A percentile compares a stretch with the other conserved stretches of the same genome.
Conservation (phyloP, 73 alveolate species). For the Paramecium pentaurelia region DNA sequence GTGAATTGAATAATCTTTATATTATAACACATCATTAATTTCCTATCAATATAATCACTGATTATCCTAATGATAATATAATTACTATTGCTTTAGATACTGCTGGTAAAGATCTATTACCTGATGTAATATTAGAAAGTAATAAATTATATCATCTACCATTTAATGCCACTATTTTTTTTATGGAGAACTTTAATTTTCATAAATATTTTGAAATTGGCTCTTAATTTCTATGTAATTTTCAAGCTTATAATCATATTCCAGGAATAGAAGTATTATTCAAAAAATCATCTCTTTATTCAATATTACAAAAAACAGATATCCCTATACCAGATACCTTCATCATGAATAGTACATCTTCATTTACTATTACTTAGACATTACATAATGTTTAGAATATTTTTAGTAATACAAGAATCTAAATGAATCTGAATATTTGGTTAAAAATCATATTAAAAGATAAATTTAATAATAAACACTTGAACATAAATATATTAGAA, state of each 20-base stretch:
- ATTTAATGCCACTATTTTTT: background rate
- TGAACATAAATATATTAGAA: background rate
- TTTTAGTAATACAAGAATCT: background rate
- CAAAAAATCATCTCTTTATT: background rate
- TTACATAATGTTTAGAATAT: background rate
- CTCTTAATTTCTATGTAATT: background rate
- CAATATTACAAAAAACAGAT: background rate
- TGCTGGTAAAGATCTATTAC: background rate
- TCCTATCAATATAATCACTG: background rate
- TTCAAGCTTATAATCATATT: background rate
- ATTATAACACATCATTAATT: background rate
- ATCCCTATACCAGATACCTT: background rate
- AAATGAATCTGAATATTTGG: background rate
- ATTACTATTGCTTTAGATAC: background rate
- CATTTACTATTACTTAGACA: background rate
- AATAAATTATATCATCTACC: background rate
- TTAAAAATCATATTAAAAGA: background rate
- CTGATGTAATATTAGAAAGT: background rate
- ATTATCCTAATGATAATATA: background rate
- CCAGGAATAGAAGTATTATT: conserved; percentile 25
- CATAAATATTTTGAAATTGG: conserved; percentile 20
- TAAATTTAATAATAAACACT: background rate
- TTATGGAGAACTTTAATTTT: conserved; percentile 6
- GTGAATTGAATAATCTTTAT: background rate
- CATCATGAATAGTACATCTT: background rate